A percentile compares a stretch with the other conserved stretches of the same genome.
These are phyloP conservation scores for Microsporum ferrugineum DNA, from an alignment of 2,329 filamentous ascomycete species.

Conservation along the genomic window DNA sequence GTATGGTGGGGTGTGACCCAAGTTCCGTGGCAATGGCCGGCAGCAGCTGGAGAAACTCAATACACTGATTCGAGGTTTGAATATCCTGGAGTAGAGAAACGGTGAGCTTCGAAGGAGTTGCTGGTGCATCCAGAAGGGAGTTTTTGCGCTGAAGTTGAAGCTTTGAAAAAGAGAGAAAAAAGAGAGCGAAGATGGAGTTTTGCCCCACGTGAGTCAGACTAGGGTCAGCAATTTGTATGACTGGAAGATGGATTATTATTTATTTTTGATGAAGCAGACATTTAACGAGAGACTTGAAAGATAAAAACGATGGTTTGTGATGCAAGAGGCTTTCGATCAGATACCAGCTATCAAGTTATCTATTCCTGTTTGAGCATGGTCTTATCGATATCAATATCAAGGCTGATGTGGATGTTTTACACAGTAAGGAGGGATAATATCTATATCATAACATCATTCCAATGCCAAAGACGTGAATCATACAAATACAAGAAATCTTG, in stretches of 20 bases:
- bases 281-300: not conserved
- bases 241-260: not conserved
- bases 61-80: not conserved
- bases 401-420: not conserved
- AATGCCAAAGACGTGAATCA: not conserved
- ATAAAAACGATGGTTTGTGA: not conserved
- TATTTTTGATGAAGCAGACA: not conserved
- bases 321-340: not conserved
- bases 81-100: not conserved
- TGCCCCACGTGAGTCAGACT: conserved; percentile 2
- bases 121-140: conserved; percentile 4
- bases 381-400: not conserved
- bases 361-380: conserved; percentile 2
- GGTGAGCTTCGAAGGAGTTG: not conserved
- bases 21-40: not conserved
- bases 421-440: not conserved
- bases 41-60: conserved; percentile 1
- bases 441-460: not conserved
- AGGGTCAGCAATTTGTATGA: not conserved
- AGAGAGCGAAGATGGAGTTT: not conserved
- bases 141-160: not conserved
- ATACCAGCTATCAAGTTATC: not conserved
- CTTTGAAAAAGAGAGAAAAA: not conserved
- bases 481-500: too few relatives aligned
- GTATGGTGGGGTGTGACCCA: not conserved